Evolutionary conservation across 108 stramenopile genomes (phyloP).

Genomic region (Nannochloropsis oceanica): DNA sequence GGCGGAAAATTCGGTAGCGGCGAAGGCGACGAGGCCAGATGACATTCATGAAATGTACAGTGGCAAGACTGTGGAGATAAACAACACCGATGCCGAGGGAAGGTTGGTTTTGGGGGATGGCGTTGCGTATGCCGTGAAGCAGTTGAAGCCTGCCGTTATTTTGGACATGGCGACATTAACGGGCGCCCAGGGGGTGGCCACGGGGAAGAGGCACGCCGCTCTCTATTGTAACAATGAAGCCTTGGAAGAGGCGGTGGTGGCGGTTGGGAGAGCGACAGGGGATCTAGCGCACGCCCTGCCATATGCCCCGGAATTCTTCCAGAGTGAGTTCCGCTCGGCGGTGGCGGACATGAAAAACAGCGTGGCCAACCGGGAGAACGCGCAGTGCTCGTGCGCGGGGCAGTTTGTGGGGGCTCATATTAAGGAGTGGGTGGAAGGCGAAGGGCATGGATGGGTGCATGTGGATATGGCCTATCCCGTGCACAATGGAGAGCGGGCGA

Average conservation of each 20-base stretch:
- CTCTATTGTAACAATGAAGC: slow-evolving; percentile 51
- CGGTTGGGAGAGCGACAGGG: slow-evolving; percentile 32
- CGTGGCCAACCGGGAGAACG: slow-evolving; percentile 63
- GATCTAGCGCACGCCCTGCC: slow-evolving; percentile 60
- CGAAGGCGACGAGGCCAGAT: slow-evolving; percentile 61
- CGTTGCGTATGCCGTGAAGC: slow-evolving; percentile 56
- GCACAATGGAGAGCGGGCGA: slow-evolving; percentile 55
- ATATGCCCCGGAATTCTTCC: slow-evolving; percentile 59
- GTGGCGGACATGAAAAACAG: slow-evolving; percentile 79
- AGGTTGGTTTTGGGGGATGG: slow-evolving; percentile 61
- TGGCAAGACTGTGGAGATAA: slow-evolving; percentile 72
- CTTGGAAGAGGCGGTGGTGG: slow-evolving; percentile 37
- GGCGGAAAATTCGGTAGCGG: slow-evolving; percentile 64
- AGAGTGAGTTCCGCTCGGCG: slow-evolving; percentile 54
- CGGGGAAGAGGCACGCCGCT: slow-evolving; percentile 62
- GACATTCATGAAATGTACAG: slow-evolving; percentile 60
- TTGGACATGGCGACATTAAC: slow-evolving; percentile 80
- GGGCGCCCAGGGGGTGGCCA: slow-evolving; percentile 63
- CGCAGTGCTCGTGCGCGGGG: slow-evolving; percentile 68
- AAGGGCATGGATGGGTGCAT: slow-evolving; percentile 57
- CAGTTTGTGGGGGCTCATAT: slow-evolving; percentile 73
- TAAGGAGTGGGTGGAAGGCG: slow-evolving; percentile 11
- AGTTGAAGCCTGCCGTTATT: slow-evolving; percentile 46
- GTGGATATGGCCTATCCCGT: slow-evolving; percentile 69
- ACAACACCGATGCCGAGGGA: slow-evolving; percentile 77